These are phyloP conservation scores for Rhododendron henanense DNA, from an alignment of 148 eudicot species.

Conservation along the genomic window DNA sequence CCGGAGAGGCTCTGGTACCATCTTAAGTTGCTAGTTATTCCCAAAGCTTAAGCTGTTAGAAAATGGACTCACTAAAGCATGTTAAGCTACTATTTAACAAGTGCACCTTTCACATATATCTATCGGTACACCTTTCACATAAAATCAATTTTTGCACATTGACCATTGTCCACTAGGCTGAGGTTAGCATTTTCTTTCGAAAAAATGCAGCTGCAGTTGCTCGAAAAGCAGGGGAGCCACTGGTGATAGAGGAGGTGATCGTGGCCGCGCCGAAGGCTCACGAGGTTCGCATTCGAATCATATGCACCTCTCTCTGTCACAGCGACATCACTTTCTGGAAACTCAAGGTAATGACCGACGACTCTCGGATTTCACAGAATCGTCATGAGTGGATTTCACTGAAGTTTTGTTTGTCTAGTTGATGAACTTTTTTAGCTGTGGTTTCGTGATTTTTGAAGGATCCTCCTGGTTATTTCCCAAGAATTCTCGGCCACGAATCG, in stretches of 20 bases:
- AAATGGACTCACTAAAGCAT: too few relatives aligned
- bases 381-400: neutral
- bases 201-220: conserved; percentile 61
- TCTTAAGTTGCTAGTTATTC: too few relatives aligned
- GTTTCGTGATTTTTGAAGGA: conserved; percentile 34
- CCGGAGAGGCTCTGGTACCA: too few relatives aligned
- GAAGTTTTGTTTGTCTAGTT: neutral
- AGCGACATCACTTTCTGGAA: conserved; percentile 69
- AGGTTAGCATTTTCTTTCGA: too few relatives aligned
- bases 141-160: too few relatives aligned
- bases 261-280: conserved; percentile 59
- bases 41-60: too few relatives aligned
- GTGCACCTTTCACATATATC: too few relatives aligned
- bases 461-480: conserved; percentile 48
- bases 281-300: conserved; percentile 78
- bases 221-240: conserved; percentile 69
- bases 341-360: conserved; percentile 28
- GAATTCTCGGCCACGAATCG: conserved; percentile 87
- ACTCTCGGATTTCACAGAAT: neutral
- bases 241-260: conserved; percentile 71
- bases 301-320: conserved; percentile 86
- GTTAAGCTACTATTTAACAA: too few relatives aligned
- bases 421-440: neutral
- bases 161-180: too few relatives aligned
- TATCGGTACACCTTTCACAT: too few relatives aligned